Evolutionary conservation across 768 basidiomycete genomes (phyloP).

Genomic region (Symmetrospora coprosmae): DNA sequence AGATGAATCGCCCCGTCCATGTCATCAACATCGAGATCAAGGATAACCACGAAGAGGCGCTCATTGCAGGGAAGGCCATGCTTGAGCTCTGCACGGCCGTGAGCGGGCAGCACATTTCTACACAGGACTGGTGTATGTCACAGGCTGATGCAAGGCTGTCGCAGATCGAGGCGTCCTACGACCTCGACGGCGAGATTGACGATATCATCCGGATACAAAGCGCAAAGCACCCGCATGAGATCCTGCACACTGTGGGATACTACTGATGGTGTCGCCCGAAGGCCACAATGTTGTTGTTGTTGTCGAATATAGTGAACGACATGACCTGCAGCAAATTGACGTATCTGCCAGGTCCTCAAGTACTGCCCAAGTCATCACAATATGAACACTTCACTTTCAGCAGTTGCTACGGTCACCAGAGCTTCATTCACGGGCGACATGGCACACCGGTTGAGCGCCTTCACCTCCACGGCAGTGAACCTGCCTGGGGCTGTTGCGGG

Average conservation of each 20-base stretch:
- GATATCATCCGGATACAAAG: constrained; percentile 68
- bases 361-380: too few relatives aligned
- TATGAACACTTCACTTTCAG: too few relatives aligned
- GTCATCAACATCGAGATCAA: constrained; percentile 96
- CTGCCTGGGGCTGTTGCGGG: too few relatives aligned
- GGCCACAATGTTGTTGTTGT: too few relatives aligned
- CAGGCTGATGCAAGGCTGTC: not conserved
- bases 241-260: constrained; percentile 80
- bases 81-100: constrained; percentile 80
- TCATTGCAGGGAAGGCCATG: constrained; percentile 88
- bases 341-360: too few relatives aligned
- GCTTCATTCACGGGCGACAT: too few relatives aligned
- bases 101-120: constrained; percentile 37
- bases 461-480: too few relatives aligned
- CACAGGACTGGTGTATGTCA: not conserved
- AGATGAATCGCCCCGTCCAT: constrained; percentile 85
- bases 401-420: too few relatives aligned
- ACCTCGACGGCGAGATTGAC: constrained; percentile 84
- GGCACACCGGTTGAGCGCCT: too few relatives aligned
- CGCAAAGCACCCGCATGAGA: constrained; percentile 76
- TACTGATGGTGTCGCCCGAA: too few relatives aligned
- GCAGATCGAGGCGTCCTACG: constrained; percentile 70
- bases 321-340: too few relatives aligned
- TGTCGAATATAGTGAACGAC: too few relatives aligned
- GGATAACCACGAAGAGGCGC: constrained; percentile 96